Base-by-base conservation (phyloP, 75 land plant genomes). In the Sequoiadendron giganteum region DNA sequence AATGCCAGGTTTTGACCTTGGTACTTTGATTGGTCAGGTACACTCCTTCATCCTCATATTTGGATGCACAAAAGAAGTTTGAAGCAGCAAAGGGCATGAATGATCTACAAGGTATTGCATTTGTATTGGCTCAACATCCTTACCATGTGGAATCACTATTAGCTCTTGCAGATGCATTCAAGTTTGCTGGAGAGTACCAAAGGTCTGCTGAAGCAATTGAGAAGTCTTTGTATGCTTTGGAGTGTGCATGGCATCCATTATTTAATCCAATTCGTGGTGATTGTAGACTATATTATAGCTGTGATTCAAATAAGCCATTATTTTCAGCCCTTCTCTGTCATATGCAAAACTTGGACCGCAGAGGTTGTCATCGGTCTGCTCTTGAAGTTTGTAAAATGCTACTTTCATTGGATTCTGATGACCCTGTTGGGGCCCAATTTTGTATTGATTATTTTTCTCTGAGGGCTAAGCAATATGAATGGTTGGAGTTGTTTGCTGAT, bases 291-390 rank as follows among this genome's bases (percentile, higher is more conserved):
- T 88, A 93, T 48, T 96, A 90, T 89, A 86, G 61, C 39, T 90
- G 90, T 90, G 99, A 98, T 45, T 90, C 94, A 38, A 98, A 97
- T 86, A 95, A 94, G 55, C 92, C 95, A 49, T 86, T 98, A 34
- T 98, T 97, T 82, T 86, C 88, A 30, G 90, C 95, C 19, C 92
- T 98, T 86, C 96, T 92, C 86, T 88, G 86, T 34, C 99, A 98
- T 88, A 95, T 98, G 97, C 97, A 92, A 89, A 95, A 97, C 89
- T 85, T 97, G 95, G 97, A 96, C 39, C 86, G 99, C 55, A 93
- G 99, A 45, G 99, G 99, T 13, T 98, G 99, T 87, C 98, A 95
- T 87, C 92, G 99, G 47, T 95, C 96, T 81, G 99, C 99, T 28
- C 92, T 98, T 49, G 99, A 98, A 91, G 93, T 98, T 58, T 98